Evolutionary conservation across 306 rosid species (phyloP).

Genomic region (Delonix regia): DNA sequence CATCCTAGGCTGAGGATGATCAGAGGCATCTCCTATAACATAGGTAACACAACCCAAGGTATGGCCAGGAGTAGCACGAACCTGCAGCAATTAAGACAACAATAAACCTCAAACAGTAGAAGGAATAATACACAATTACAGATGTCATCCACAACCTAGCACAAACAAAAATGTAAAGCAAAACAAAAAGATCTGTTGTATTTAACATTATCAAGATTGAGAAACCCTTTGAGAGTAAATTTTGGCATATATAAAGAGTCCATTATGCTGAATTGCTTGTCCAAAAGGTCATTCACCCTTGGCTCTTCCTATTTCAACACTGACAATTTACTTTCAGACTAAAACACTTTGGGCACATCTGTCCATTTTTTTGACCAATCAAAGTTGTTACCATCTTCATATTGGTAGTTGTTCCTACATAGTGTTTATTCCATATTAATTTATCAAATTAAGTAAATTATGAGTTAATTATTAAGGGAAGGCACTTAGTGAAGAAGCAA

Average conservation of each 20-base stretch:
- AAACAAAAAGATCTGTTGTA: neutral
- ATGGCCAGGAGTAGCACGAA: slow-evolving; percentile 94
- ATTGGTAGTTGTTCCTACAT: neutral
- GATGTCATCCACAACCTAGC: neutral
- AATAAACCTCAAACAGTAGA: slow-evolving; percentile 13
- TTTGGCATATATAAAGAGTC: neutral
- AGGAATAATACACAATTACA: slow-evolving; percentile 9
- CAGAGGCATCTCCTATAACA: slow-evolving; percentile 82
- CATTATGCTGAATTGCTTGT: neutral
- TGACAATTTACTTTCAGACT: neutral
- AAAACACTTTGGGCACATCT: neutral
- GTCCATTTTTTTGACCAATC: slow-evolving; percentile 10
- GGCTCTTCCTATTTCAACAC: slow-evolving; percentile 2
- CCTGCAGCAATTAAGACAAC: slow-evolving; percentile 45
- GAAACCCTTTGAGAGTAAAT: neutral
- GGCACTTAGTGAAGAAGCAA: too few species aligned
- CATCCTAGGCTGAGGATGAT: slow-evolving; percentile 80
- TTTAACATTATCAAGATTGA: slow-evolving; percentile 3
- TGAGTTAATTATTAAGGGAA: too few species aligned
- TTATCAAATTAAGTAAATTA: too few species aligned
- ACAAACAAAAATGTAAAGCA: slow-evolving; percentile 19
- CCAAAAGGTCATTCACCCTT: slow-evolving; percentile 13
- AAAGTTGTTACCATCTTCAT: slow-evolving; percentile 21
- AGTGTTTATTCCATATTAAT: too few species aligned
- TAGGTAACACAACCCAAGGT: slow-evolving; percentile 90